Evolutionary conservation across 2,329 filamentous ascomycete genomes (phyloP).

Genomic region (Phialophora chinensis): DNA sequence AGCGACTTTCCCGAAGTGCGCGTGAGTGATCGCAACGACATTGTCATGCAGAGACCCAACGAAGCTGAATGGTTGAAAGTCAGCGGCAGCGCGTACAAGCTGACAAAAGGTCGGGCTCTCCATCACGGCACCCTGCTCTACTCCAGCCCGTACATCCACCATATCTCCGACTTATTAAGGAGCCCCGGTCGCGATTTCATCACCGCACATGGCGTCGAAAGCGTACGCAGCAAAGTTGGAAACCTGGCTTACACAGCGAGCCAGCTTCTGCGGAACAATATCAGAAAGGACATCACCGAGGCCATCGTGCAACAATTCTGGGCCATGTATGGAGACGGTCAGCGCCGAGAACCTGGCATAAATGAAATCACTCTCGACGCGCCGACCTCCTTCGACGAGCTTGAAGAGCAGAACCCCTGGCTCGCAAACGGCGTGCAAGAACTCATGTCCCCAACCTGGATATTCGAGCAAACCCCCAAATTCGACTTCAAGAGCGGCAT

Average conservation of each 20-base stretch:
- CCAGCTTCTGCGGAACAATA: not conserved
- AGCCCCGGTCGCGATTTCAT: slow-evolving; percentile 81
- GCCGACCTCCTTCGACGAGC: slow-evolving; percentile 15
- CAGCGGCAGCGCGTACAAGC: slow-evolving; percentile 93
- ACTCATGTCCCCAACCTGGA: slow-evolving; percentile 35
- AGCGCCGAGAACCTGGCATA: not conserved
- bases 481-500: slow-evolving; percentile 35
- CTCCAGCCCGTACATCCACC: slow-evolving; percentile 72
- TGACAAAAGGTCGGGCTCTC: slow-evolving; percentile 78
- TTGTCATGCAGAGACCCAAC: slow-evolving; percentile 68
- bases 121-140: slow-evolving; percentile 94
- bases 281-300: slow-evolving; percentile 26
- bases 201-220: slow-evolving; percentile 84
- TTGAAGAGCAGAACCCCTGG: slow-evolving; percentile 15
- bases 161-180: slow-evolving; percentile 72
- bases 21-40: slow-evolving; percentile 92
- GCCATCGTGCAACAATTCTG: slow-evolving; percentile 32
- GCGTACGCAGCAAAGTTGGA: slow-evolving; percentile 80
- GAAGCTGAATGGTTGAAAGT: slow-evolving; percentile 69
- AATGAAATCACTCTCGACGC: slow-evolving; percentile 29
- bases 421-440: slow-evolving; percentile 33
- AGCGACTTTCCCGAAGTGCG: slow-evolving; percentile 64
- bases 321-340: slow-evolving; percentile 26
- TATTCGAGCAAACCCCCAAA: slow-evolving; percentile 36
- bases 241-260: slow-evolving; percentile 64